These are phyloP conservation scores for Saccharomycopsis guyanensis DNA, from an alignment of 805 yeast species.

Conservation along the genomic window DNA sequence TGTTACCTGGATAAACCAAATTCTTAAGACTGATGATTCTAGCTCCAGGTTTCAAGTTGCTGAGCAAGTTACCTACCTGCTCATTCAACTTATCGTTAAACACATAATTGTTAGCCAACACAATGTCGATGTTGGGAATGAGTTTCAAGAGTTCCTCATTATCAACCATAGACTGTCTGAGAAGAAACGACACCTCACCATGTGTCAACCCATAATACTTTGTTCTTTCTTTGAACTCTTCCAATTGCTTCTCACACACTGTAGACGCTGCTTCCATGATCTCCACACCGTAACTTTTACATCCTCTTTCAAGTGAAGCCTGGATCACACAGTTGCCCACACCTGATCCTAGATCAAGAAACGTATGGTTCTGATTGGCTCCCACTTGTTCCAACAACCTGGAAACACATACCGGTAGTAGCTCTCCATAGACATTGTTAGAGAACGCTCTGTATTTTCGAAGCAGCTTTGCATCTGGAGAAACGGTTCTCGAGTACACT, in stretches of 20 bases:
- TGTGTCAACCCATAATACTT: constrained; percentile 55
- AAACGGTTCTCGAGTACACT: constrained; percentile 68
- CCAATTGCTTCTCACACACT: constrained; percentile 52
- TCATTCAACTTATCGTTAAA: constrained; percentile 71
- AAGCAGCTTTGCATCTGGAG: constrained; percentile 60
- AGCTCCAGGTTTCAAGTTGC: constrained; percentile 62
- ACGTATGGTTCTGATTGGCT: constrained; percentile 45
- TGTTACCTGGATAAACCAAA: constrained; percentile 69
- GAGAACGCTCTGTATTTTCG: constrained; percentile 78
- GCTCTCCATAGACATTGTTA: constrained; percentile 85
- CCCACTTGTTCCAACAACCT: constrained; percentile 56
- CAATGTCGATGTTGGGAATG: constrained; percentile 57
- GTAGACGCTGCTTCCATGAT: constrained; percentile 76
- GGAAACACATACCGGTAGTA: constrained; percentile 70
- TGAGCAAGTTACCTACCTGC: constrained; percentile 57
- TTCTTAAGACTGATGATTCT: constrained; percentile 74
- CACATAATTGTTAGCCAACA: constrained; percentile 75
- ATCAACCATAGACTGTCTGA: constrained; percentile 64
- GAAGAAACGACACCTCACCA: constrained; percentile 49
- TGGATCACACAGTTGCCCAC: constrained; percentile 90
- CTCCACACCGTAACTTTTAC: constrained; percentile 83
- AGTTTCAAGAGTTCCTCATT: constrained; percentile 48
- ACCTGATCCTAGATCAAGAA: constrained; percentile 88
- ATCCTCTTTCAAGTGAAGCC: constrained; percentile 82
- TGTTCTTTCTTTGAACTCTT: constrained; percentile 51